These are phyloP conservation scores for Rhazya stricta DNA, from an alignment of 257 asterid species.

Conservation along the genomic window DNA sequence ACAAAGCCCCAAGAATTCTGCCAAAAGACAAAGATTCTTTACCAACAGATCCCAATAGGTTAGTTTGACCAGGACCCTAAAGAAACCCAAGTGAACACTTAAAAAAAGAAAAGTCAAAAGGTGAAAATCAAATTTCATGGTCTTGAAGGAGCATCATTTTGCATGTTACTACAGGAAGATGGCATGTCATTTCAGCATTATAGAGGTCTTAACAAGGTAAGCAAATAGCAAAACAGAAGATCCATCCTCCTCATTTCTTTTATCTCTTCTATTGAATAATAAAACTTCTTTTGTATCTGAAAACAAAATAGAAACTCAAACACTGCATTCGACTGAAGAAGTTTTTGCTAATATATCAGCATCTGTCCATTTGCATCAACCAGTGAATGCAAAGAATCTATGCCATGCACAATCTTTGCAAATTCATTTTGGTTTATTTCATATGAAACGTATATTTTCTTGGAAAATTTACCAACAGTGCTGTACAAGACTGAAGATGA, in stretches of 20 bases:
- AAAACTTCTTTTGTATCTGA: neutral
- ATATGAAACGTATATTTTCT: neutral
- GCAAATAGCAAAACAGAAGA: neutral
- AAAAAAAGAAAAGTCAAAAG: neutral
- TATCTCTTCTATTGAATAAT: neutral
- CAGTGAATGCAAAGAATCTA: neutral
- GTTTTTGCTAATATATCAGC: neutral
- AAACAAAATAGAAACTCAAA: neutral
- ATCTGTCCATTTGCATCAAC: neutral
- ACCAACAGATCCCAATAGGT: neutral
- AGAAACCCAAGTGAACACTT: neutral
- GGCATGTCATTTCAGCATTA: neutral
- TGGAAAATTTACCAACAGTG: constrained; percentile 2
- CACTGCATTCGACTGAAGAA: neutral
- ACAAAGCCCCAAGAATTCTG: neutral
- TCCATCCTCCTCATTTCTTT: neutral
- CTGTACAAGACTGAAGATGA: constrained; percentile 11
- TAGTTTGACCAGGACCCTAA: neutral
- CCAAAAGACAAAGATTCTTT: neutral
- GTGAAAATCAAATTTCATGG: neutral
- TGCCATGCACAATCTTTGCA: neutral
- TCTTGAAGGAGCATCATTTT: neutral
- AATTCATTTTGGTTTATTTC: neutral
- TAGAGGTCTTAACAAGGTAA: neutral
- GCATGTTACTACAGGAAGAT: neutral